A percentile compares a stretch with the other conserved stretches of the same genome.
These are phyloP conservation scores for Backusella liffmaniae DNA, from an alignment of 192 early-diverging fungal species.

Conservation along the genomic window DNA sequence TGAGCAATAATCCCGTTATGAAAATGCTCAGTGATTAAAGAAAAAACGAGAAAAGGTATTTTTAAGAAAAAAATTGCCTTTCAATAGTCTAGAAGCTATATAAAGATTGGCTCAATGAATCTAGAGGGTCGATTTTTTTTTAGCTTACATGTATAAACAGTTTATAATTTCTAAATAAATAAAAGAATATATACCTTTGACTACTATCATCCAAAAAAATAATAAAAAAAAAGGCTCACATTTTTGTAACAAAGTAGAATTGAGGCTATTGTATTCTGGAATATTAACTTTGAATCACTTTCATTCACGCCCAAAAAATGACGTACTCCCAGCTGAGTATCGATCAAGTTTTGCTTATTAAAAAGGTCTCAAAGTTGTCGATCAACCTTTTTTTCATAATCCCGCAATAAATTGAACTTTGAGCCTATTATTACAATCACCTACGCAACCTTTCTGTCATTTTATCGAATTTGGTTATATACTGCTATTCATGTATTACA, in stretches of 20 bases:
- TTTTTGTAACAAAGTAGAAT: background rate
- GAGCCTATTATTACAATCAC: too few species aligned
- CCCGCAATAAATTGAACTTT: too few species aligned
- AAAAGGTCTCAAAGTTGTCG: background rate
- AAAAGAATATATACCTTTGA: background rate
- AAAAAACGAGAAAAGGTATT: too few species aligned
- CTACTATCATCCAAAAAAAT: background rate
- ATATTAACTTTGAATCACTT: background rate
- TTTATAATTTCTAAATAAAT: background rate
- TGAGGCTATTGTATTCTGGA: background rate
- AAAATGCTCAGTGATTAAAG: too few species aligned
- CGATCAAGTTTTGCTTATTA: background rate
- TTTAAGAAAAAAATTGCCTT: too few species aligned
- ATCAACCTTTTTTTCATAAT: too few species aligned
- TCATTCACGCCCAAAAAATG: background rate
- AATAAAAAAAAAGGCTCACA: background rate
- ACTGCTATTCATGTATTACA: too few species aligned
- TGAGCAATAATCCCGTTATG: too few species aligned
- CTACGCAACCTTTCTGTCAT: too few species aligned
- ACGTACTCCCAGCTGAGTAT: background rate
- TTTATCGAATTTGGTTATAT: too few species aligned
- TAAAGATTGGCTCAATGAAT: too few species aligned
- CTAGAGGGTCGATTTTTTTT: background rate
- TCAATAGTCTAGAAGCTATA: too few species aligned
- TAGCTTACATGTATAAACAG: background rate